Evolutionary conservation across 768 basidiomycete genomes (phyloP), one percentile per base, ranked within the genome.

Genomic region (Leccinum boreale): DNA sequence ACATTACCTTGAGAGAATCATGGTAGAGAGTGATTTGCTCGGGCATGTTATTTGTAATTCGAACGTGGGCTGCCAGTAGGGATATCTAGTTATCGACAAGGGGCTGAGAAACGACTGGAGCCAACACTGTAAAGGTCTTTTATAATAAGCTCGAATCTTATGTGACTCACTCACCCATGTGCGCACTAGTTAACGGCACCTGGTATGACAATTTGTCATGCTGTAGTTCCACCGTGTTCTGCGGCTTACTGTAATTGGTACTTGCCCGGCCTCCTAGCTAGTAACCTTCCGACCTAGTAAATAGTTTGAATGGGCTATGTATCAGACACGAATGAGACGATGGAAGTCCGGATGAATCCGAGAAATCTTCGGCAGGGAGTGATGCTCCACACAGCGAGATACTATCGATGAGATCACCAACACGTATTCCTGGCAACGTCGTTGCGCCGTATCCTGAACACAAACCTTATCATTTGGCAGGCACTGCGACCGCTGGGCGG

Each of bases 11-110:
- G 15, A 73, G 73, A 12, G 70, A 64, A 65, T 63, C 62, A 7
- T 59, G 57, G 33, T 81, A 81, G n/a, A 75, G 66, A 12, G 79
- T 80, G 44, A 79, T 65, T 62, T 72, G 71, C 48, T 72, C 66
- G 0, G 63, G 17, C 67, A 70, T 59, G 45, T 23, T 21, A 17
- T 33, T 49, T 49, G 23, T 12, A 5, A 15, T 21, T 21, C 17
- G 24, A 26, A 39, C 17, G 17, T 8, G 4, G 14, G 15, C 2
- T 36, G 15, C 35, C 15, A 36, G 7, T 17, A 36, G 35, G 7
- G 15, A 36, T 36, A 36, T 17, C 8, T 39, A n/a, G 17, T 39
- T 39, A 39, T 39, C 36, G 36, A 39, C 36, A n/a, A 14, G 17
- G 36, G 36, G 17, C 8, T 7, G 36, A 39, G 17, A 10, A 39